These are phyloP conservation scores for Chaetomium sp. DNA, from an alignment of 2,329 filamentous ascomycete species.

Conservation along the genomic window DNA sequence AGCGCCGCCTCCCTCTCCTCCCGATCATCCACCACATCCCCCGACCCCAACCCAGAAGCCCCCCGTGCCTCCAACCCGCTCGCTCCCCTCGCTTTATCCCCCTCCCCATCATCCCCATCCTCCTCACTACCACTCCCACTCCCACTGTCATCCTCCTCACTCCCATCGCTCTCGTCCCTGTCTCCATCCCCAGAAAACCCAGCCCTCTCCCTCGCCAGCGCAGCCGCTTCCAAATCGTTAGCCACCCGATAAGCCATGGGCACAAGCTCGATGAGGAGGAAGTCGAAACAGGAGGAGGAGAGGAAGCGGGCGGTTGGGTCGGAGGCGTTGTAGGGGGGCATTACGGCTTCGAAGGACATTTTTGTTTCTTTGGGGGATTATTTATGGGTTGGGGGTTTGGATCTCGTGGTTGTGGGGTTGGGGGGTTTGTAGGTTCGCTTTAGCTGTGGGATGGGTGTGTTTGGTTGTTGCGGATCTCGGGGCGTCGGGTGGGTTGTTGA, in stretches of 20 bases:
- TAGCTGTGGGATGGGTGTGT: no score
- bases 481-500: no score
- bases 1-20: conserved; percentile 81
- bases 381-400: not conserved
- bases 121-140: not conserved
- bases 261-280: conserved; percentile 93
- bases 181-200: conserved; percentile 9
- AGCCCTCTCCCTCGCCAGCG: conserved; percentile 28
- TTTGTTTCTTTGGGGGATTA: not conserved
- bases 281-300: conserved; percentile 80
- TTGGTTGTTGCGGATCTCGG: no score
- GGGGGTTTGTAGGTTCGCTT: no score
- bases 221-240: conserved; percentile 56
- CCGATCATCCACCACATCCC: conserved; percentile 57
- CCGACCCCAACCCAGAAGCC: conserved; percentile 11
- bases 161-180: not conserved
- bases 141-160: no score
- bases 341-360: conserved; percentile 69
- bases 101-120: not conserved
- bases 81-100: not conserved
- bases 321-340: conserved; percentile 61
- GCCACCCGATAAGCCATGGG: conserved; percentile 86
- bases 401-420: no score
- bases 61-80: not conserved
- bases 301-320: conserved; percentile 74